Evolutionary conservation across 2,329 filamentous ascomycete species (phyloP), one percentile per base, ranked within the genome.

Genomic region (Bipolaris gigantea): DNA sequence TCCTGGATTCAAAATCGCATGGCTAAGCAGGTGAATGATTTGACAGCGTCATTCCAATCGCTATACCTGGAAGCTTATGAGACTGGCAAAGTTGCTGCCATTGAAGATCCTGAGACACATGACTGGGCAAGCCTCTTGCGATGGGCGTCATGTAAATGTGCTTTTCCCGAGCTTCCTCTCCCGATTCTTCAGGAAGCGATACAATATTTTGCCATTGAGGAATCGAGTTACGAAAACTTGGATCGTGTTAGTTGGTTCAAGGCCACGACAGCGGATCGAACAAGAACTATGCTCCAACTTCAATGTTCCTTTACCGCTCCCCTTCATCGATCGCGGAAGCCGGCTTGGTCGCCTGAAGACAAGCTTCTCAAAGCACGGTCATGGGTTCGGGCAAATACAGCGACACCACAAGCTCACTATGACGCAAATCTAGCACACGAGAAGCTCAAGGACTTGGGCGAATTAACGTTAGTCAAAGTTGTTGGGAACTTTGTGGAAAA

Each of bases 21-120:
- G 63, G 35, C 56, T 15, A 41, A 77, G 0, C 80, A 82, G 44
- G 77, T 89, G 33, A 76, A 83, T 4, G 80, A 81, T 36, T 66
- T 89, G 40, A 85, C 83, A 5, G 76, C 80, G 5, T 82, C 84
- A 43, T 90, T 93, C 59, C 85, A 89, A 62, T 77, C 83, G 15
- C 79, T 78, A 7, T 90, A 89, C 61, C 74, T 90, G 5, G 73
- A 79, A 42, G 88, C 88, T 0, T 90, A 91, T 60, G 82, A 86
- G 59, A 79, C 77, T 1, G 81, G 81, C 8, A 80, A 87, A 56
- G 61, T 92, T 1, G 81, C 85, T 1, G 71, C 78, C 2, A 77
- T 92, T 59, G 80, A 89, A 46, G 75, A 88, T 41, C 79, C 85
- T 0, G 71, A 81, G 35, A 79, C 81, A 1, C 90, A 90, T 55